Conservation (phyloP, 768 basidiomycete species). For the Macrolepiota fuliginosa region DNA sequence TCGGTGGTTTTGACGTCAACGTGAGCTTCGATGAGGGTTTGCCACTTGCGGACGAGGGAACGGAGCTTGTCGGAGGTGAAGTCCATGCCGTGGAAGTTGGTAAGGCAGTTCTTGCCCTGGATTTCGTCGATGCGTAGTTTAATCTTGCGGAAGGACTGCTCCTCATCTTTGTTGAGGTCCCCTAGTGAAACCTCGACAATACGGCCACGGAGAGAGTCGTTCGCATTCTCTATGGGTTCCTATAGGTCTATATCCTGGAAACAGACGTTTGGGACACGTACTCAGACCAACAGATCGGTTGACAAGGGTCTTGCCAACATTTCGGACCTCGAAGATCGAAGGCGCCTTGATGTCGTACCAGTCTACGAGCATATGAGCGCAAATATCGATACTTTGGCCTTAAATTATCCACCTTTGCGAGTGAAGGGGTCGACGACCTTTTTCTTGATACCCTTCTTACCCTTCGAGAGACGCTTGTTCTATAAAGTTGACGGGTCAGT, state of each 20-base stretch:
- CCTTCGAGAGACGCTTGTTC: conserved; percentile 98
- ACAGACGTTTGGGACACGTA: conserved; percentile 43
- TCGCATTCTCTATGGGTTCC: conserved; percentile 80
- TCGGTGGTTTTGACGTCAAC: conserved; percentile 99
- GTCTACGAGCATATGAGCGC: conserved; percentile 46
- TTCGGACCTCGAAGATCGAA: conserved; percentile 93
- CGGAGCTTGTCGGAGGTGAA: conserved; percentile 99
- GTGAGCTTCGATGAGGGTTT: conserved; percentile 97
- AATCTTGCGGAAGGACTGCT: conserved; percentile 99
- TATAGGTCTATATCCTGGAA: conserved; percentile 1
- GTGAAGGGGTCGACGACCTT: conserved; percentile 99
- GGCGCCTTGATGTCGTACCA: conserved; percentile 99
- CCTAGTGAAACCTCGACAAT: conserved; percentile 95
- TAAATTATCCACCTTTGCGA: conserved; percentile 75
- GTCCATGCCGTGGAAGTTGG: conserved; percentile 99
- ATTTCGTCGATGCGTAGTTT: conserved; percentile 96
- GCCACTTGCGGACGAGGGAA: conserved; percentile 99
- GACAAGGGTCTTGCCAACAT: conserved; percentile 97
- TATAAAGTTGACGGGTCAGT: conserved; percentile 28
- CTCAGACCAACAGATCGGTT: conserved; percentile 98
- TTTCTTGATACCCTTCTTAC: conserved; percentile 99
- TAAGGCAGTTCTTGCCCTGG: conserved; percentile 98
- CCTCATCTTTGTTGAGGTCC: conserved; percentile 99
- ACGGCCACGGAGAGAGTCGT: conserved; percentile 96
- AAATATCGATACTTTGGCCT: not conserved